A percentile compares a stretch with the other conserved stretches of the same genome.
These are phyloP conservation scores for Claviceps humidiphila DNA, from an alignment of 2,329 filamentous ascomycete genomes.

Conservation along the genomic window DNA sequence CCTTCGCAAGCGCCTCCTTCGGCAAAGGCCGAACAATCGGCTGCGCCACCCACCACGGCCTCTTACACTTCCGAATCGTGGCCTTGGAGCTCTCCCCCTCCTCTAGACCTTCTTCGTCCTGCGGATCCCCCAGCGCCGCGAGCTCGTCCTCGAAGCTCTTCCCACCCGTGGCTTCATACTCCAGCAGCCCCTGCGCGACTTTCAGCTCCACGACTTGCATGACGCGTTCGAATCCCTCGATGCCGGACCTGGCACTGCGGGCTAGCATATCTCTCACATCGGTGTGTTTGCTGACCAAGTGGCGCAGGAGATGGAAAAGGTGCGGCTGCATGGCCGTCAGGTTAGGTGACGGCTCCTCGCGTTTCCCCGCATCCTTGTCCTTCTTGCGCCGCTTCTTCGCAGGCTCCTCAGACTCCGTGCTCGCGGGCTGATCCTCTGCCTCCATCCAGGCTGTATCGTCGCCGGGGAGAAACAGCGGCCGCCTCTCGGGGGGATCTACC, in stretches of 20 bases:
- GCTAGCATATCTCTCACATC: conserved; percentile 79
- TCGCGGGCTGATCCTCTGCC: conserved; percentile 14
- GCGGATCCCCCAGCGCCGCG: conserved; percentile 10
- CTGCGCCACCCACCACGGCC: conserved; percentile 86
- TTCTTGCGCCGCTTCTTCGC: conserved; percentile 39
- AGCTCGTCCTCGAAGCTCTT: conserved; percentile 32
- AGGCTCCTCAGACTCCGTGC: conserved; percentile 30
- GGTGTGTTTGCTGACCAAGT: conserved; percentile 68
- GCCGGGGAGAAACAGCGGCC: conserved; percentile 60
- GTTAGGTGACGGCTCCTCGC: conserved; percentile 41
- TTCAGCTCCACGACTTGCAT: conserved; percentile 61
- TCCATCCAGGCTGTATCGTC: conserved; percentile 35
- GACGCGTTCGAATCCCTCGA: conserved; percentile 65
- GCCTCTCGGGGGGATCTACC: conserved; percentile 48
- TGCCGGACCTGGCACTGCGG: conserved; percentile 51
- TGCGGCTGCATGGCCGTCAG: conserved; percentile 77
- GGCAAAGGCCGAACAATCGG: conserved; percentile 77
- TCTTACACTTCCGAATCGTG: conserved; percentile 58
- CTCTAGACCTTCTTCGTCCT: conserved; percentile 22
- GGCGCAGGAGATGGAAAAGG: conserved; percentile 79
- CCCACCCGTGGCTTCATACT: conserved; percentile 44
- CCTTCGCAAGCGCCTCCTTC: conserved; percentile 73
- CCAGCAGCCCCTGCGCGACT: conserved; percentile 58
- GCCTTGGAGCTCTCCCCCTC: conserved; percentile 48
- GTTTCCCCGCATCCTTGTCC: conserved; percentile 17